Base-by-base conservation (phyloP, 495 filamentous ascomycete species). In the Tuber calosporum region DNA sequence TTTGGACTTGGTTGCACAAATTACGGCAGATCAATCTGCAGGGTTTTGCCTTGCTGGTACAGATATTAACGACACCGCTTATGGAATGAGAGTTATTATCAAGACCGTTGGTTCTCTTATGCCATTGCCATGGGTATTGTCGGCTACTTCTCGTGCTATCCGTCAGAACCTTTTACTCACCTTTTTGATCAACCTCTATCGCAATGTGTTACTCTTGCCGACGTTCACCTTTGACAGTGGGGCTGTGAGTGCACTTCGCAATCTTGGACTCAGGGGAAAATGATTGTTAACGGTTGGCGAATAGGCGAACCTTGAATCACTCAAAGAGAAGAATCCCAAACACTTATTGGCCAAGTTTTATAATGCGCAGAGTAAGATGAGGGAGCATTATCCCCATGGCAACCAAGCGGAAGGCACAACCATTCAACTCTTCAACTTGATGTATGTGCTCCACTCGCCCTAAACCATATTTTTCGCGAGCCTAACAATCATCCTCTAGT, bases 1-100 rank as follows among this genome's bases (percentile, higher is more conserved):
- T 4, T 93, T 92, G 77, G 92, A 95, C 78, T 90, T 93, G 13
- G 70, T 71, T 38, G 68, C 75, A 11, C 76, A 76, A 19, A 70
- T 81, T 22, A n/a, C 58, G 38, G 68, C 38, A 7, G 80, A 80
- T 20, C 66, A 76, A 26, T 76, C 79, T 11, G 45, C 34, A 15
- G 79, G 79, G 17, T 75, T 81, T 22, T 81, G 79, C 15, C 73
- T 70, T 7, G 79, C 79, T 8, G 79, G 79, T 40, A 68, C 74
- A 43, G 79, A 81, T 67, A 36, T 67, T 3, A 75, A 73, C 40
- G 36, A 48, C 34, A 73, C 79, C 4, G 39, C 78, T 17, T 72
- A 42, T 36, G 73, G 79, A n/a, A 26, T 76, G 22, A 78, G 79
- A 5, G 36, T 81, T 34, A 73, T 81, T 11, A 67, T 81, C 30